These are phyloP conservation scores for Wallacemonas sp. DNA, from an alignment of 208 protist genomes.

Conservation along the genomic window DNA sequence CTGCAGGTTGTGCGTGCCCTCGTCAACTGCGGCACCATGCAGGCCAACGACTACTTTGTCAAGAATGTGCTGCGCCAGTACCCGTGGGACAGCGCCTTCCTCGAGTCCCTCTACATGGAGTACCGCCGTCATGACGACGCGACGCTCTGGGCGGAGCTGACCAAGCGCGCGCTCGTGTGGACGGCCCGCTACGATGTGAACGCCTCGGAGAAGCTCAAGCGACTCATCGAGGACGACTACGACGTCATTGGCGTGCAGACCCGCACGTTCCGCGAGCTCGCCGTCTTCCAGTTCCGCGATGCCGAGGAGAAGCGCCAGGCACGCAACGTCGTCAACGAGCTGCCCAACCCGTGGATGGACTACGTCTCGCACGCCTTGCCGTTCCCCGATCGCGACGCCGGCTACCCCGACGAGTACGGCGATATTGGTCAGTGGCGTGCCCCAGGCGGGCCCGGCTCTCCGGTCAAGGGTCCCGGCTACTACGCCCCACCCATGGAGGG, in stretches of 20 bases:
- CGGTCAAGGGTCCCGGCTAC: constrained; percentile 84
- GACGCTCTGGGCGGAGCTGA: constrained; percentile 86
- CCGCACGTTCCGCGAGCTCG: constrained; percentile 87
- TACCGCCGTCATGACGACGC: constrained; percentile 87
- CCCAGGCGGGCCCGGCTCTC: constrained; percentile 79
- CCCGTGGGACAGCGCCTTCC: constrained; percentile 74
- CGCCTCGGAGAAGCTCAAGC: constrained; percentile 76
- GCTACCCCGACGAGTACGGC: constrained; percentile 92
- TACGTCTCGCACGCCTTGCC: constrained; percentile 89
- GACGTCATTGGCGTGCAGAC: constrained; percentile 86
- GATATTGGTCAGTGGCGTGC: constrained; percentile 92
- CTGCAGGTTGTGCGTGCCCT: constrained; percentile 75
- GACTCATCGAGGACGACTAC: constrained; percentile 92
- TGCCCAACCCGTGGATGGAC: constrained; percentile 90
- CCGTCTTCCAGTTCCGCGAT: constrained; percentile 90
- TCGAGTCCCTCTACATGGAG: constrained; percentile 86
- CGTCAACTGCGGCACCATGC: constrained; percentile 87
- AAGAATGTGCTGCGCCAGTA: constrained; percentile 88
- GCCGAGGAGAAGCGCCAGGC: constrained; percentile 82
- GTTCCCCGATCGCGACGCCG: constrained; percentile 89
- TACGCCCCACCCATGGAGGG: constrained; percentile 91
- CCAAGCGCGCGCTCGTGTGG: constrained; percentile 91
- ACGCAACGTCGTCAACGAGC: constrained; percentile 72
- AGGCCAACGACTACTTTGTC: constrained; percentile 91
- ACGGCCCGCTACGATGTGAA: constrained; percentile 82